These are phyloP conservation scores for Ganoderma lingzhi DNA, from an alignment of 1,284 basidiomycete species.

Conservation along the genomic window DNA sequence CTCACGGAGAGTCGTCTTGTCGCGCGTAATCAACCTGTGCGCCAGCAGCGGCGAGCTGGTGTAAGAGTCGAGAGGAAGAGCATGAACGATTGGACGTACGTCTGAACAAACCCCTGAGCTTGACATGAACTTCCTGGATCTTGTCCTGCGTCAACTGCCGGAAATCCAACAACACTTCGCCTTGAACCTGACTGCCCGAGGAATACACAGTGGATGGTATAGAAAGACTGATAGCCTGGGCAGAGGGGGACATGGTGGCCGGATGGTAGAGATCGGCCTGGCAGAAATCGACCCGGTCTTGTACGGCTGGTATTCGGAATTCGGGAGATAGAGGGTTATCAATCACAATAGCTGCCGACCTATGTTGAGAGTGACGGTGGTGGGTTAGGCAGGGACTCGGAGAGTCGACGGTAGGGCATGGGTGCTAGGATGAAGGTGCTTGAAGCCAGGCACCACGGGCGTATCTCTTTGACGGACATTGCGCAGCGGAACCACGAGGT, in stretches of 20 bases:
- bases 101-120: conserved; percentile 30
- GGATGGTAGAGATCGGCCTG: neutral
- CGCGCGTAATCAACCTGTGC: conserved; percentile 12
- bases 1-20: conserved; percentile 11
- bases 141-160: conserved; percentile 29
- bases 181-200: conserved; percentile 28
- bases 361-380: neutral
- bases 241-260: conserved; percentile 4
- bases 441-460: neutral
- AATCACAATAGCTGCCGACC: neutral
- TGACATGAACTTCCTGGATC: conserved; percentile 35
- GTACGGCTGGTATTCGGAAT: conserved; percentile 2
- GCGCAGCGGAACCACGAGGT: neutral
- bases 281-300: neutral
- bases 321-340: neutral
- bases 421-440: neutral
- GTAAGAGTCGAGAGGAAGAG: neutral
- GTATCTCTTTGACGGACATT: neutral
- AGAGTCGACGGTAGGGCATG: neutral
- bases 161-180: conserved; percentile 34
- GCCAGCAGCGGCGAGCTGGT: neutral
- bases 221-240: conserved; percentile 10
- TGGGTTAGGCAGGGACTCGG: neutral
- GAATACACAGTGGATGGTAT: conserved; percentile 14
- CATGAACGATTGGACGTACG: conserved; percentile 24